phyloP scores from a whole-genome alignment of 2,329 filamentous ascomycete species.

The Xylariaceae sp. region DNA sequence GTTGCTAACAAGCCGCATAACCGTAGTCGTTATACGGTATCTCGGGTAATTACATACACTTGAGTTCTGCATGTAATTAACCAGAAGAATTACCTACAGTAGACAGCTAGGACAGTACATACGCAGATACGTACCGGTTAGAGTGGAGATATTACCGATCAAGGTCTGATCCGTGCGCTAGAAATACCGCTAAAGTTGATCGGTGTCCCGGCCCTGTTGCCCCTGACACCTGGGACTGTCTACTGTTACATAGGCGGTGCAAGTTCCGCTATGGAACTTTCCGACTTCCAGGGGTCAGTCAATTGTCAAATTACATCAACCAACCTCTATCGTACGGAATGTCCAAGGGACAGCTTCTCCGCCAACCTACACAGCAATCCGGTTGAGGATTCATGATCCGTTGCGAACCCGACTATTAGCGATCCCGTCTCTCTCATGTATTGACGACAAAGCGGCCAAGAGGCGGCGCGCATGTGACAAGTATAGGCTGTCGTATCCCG shows the following conservation, averaged over 20 bases:
- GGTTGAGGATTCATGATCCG: no score
- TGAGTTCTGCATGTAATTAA: no score
- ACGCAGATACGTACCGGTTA: no score
- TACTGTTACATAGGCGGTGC: no score
- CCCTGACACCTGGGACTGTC: background rate
- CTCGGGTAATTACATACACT: background rate
- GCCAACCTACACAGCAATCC: background rate
- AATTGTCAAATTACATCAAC: background rate
- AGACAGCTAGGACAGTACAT: no score
- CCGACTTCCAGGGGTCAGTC: constrained; percentile 16
- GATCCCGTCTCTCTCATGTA: background rate
- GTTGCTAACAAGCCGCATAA: background rate
- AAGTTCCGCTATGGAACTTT: constrained; percentile 19
- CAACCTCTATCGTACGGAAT: background rate
- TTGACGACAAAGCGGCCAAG: constrained; percentile 20
- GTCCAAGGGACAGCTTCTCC: background rate
- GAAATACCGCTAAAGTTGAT: background rate
- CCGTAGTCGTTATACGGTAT: background rate
- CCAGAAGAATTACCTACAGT: no score
- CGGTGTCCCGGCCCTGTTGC: background rate
- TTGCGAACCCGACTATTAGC: background rate
- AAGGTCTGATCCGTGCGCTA: background rate
- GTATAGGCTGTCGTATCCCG: constrained; percentile 22
- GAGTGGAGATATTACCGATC: background rate
- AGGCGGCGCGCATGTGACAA: constrained; percentile 30